Evolutionary conservation across 371 early-diverging fungal species (phyloP).

Genomic region (Circinella minor): DNA sequence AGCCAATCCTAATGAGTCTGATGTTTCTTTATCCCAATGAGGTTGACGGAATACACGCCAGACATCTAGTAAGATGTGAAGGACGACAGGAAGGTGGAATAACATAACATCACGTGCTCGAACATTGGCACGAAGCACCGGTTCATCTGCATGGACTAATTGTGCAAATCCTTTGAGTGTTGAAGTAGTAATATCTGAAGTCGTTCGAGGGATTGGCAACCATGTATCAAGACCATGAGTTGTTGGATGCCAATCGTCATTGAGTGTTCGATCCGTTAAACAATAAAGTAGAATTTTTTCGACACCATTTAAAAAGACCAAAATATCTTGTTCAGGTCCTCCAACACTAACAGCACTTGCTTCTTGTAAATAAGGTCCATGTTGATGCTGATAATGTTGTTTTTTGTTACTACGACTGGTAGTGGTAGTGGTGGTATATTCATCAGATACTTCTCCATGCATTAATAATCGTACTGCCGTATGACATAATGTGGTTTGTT

Average conservation of each 20-base stretch:
- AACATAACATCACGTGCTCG: slow-evolving; percentile 56
- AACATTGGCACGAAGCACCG: not conserved
- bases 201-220: slow-evolving; percentile 27
- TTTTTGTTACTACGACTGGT: not conserved
- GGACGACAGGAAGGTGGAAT: slow-evolving; percentile 57
- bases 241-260: slow-evolving; percentile 40
- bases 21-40: slow-evolving; percentile 24
- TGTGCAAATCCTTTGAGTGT: slow-evolving; percentile 37
- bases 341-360: slow-evolving; percentile 21
- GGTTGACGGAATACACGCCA: slow-evolving; percentile 58
- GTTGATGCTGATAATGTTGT: not conserved
- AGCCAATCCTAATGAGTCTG: slow-evolving; percentile 33
- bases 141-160: slow-evolving; percentile 23
- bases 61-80: slow-evolving; percentile 56
- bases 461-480: slow-evolving; percentile 34
- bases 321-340: slow-evolving; percentile 56
- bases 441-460: slow-evolving; percentile 30
- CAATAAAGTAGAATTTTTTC: slow-evolving; percentile 69
- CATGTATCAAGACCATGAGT: slow-evolving; percentile 13
- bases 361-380: slow-evolving; percentile 23
- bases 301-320: slow-evolving; percentile 66
- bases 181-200: slow-evolving; percentile 24
- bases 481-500: slow-evolving; percentile 61
- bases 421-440: not conserved
- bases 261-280: slow-evolving; percentile 50